These are phyloP conservation scores for Eucalyptus sp. DNA, from an alignment of 345 rosid genomes.

Conservation along the genomic window DNA sequence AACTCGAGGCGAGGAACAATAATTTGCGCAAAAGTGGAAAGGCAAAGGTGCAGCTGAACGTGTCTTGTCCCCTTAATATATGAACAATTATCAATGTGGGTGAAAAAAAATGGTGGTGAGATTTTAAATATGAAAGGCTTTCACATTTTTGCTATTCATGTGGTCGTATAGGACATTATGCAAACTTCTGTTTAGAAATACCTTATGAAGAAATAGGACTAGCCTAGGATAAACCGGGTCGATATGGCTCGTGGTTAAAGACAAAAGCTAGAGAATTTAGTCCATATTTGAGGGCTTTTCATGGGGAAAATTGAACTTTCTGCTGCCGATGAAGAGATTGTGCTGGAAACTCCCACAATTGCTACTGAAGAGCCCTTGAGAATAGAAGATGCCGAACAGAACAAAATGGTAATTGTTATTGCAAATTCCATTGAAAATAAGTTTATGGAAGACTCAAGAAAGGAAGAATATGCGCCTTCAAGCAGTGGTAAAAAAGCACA, in stretches of 20 bases:
- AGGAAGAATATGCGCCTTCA: background rate
- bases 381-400: rapidly evolving
- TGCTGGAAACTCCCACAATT: background rate
- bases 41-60: rapidly evolving
- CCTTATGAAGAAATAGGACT: background rate
- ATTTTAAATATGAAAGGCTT: background rate
- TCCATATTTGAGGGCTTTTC: background rate
- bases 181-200: background rate
- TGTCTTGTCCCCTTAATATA: background rate
- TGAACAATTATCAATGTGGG: background rate
- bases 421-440: background rate
- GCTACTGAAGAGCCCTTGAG: background rate
- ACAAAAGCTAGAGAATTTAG: background rate
- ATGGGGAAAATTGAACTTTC: background rate
- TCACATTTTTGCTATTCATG: background rate
- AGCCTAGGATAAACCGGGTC: background rate
- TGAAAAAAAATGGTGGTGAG: background rate
- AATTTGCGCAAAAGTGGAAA: background rate
- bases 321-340: background rate
- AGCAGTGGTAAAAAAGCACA: background rate
- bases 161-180: background rate
- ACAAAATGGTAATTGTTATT: background rate
- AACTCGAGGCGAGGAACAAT: background rate
- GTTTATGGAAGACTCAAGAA: no score
- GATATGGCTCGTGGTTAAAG: background rate